phyloP scores from a whole-genome alignment of 345 rosid genomes.

The Hibiscus tridactylites region DNA sequence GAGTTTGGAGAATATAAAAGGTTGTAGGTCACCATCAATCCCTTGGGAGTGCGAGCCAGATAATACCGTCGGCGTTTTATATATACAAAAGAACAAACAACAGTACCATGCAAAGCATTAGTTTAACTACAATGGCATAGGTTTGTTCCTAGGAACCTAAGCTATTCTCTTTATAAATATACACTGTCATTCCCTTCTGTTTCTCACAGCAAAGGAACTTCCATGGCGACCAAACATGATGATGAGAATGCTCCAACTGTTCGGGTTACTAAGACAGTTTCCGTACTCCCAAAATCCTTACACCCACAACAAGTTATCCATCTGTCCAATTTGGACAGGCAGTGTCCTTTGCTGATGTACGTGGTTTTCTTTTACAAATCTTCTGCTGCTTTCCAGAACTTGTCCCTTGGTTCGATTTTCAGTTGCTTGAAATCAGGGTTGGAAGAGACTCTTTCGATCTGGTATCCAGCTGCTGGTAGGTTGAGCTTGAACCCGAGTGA shows the following conservation, averaged over 20 bases:
- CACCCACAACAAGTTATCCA: conserved; percentile 23
- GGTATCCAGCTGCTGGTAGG: conserved; percentile 64
- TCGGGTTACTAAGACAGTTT: conserved; percentile 17
- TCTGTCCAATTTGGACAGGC: conserved; percentile 60
- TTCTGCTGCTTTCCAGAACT: conserved; percentile 15
- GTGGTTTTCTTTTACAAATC: conserved; percentile 49
- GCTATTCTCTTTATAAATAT: not conserved
- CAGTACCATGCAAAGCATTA: conserved; percentile 3
- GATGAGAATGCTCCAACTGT: conserved; percentile 13
- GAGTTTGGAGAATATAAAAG: not conserved
- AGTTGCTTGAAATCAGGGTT: conserved; percentile 39
- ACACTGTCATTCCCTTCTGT: not conserved
- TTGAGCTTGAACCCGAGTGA: conserved; percentile 32
- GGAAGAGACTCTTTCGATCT: conserved; percentile 46
- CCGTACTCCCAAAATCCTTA: conserved; percentile 24
- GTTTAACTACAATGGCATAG: not conserved
- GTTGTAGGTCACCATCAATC: not conserved
- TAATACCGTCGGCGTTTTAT: not conserved
- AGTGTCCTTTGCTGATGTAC: conserved; percentile 59
- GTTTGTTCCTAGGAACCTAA: not conserved
- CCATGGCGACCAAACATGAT: conserved; percentile 22
- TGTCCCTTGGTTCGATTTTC: conserved; percentile 24
- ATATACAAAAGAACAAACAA: not conserved
- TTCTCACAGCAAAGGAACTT: conserved; percentile 12
- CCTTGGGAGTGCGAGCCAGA: conserved; percentile 7